Evolutionary conservation across 2,329 filamentous ascomycete species (phyloP).

Genomic region (Aureobasidium namibiae): DNA sequence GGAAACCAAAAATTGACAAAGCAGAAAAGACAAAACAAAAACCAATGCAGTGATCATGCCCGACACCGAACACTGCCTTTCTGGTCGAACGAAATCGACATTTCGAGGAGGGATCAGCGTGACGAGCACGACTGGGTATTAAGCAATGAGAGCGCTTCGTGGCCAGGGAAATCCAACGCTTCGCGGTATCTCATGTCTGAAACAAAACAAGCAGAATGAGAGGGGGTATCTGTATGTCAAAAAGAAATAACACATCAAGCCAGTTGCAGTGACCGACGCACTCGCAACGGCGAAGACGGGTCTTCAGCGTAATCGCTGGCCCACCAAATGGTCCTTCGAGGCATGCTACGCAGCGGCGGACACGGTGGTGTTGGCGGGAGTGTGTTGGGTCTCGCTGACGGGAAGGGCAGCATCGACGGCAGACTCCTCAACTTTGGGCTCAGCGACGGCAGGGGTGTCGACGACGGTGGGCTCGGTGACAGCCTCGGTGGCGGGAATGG

Average conservation of each 20-base stretch:
- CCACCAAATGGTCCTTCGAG: slow-evolving; percentile 15
- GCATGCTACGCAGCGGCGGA: slow-evolving; percentile 26
- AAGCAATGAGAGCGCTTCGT: slow-evolving; percentile 15
- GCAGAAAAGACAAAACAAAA: slow-evolving; percentile 13
- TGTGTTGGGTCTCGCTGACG: slow-evolving; percentile 19
- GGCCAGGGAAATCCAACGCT: slow-evolving; percentile 7
- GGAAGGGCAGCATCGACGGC: slow-evolving; percentile 22
- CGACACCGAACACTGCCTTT: slow-evolving; percentile 9
- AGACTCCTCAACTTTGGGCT: slow-evolving; percentile 17
- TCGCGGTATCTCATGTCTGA: slow-evolving; percentile 1
- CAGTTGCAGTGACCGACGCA: slow-evolving; percentile 16
- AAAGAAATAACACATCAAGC: slow-evolving; percentile 13
- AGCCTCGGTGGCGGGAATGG: slow-evolving; percentile 9
- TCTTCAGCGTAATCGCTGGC: slow-evolving; percentile 9
- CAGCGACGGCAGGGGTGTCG: slow-evolving; percentile 1
- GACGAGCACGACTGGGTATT: slow-evolving; percentile 19
- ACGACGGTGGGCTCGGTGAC: neutral
- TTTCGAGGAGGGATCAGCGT: neutral
- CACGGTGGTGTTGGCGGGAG: slow-evolving; percentile 21
- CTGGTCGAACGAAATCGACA: neutral
- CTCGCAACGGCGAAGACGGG: slow-evolving; percentile 5
- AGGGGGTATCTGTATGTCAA: slow-evolving; percentile 15
- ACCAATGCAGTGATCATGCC: slow-evolving; percentile 3
- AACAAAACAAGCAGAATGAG: slow-evolving; percentile 10
- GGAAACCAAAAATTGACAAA: slow-evolving; percentile 15